These are phyloP conservation scores for Pseudocercospora fijiensis DNA, from an alignment of 2,329 filamentous ascomycete genomes.

Conservation along the genomic window DNA sequence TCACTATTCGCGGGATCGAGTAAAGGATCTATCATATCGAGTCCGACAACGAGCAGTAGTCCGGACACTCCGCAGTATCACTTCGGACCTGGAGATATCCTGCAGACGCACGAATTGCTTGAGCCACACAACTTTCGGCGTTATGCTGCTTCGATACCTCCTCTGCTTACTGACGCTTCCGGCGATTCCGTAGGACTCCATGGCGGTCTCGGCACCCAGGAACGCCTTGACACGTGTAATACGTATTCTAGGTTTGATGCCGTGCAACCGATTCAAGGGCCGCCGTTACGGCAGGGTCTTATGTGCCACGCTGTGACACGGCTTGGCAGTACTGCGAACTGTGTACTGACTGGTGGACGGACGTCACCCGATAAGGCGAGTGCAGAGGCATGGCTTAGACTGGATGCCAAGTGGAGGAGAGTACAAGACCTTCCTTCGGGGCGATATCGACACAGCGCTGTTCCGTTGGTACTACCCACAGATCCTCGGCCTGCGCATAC, in stretches of 20 bases:
- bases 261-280: constrained; percentile 29
- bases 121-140: constrained; percentile 38
- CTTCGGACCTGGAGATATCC: constrained; percentile 27
- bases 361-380: constrained; percentile 70
- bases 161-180: constrained; percentile 30
- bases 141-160: constrained; percentile 42
- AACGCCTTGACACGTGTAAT: constrained; percentile 50
- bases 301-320: constrained; percentile 78
- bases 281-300: constrained; percentile 39
- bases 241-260: constrained; percentile 40
- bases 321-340: constrained; percentile 54
- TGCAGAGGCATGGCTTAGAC: constrained; percentile 73
- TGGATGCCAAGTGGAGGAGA: constrained; percentile 62
- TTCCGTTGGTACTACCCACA: constrained; percentile 43
- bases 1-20: constrained; percentile 27
- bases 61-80: constrained; percentile 29
- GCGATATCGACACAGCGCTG: constrained; percentile 72
- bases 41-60: constrained; percentile 18
- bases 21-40: constrained; percentile 24
- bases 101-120: constrained; percentile 32
- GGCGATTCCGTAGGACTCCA: constrained; percentile 41
- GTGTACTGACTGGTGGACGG: constrained; percentile 73
- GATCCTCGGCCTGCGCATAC: constrained; percentile 36
- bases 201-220: constrained; percentile 50
- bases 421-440: constrained; percentile 66